These are phyloP conservation scores for Wallacemonas sp. DNA, from an alignment of 208 protist species.

Conservation along the genomic window DNA sequence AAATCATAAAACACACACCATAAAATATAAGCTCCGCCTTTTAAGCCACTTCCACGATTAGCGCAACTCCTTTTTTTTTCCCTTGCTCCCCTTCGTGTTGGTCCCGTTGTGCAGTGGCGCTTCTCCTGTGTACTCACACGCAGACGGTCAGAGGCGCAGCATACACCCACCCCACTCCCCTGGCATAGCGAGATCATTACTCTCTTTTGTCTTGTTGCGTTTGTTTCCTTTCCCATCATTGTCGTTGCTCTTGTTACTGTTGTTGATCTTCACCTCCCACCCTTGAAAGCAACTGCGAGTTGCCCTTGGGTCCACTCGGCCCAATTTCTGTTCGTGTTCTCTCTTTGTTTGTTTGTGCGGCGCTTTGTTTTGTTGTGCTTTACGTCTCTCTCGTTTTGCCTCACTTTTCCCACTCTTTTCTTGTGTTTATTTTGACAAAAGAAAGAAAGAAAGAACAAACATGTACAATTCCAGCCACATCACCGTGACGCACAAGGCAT, in stretches of 20 bases:
- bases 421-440: no score
- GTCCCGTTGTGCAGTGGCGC: no score
- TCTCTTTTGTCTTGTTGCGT: constrained; percentile 14
- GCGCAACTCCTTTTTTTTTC: not conserved
- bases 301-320: not conserved
- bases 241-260: not conserved
- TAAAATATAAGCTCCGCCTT: no score
- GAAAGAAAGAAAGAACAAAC: no score
- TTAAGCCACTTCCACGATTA: no score
- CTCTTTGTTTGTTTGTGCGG: constrained; percentile 3
- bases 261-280: not conserved
- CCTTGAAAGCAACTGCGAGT: not conserved
- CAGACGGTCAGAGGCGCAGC: no score
- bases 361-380: constrained; percentile 10
- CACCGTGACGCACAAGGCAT: no score
- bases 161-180: no score
- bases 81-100: not conserved
- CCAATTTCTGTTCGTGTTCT: not conserved
- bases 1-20: not conserved
- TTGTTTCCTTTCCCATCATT: not conserved
- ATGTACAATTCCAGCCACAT: no score
- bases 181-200: no score
- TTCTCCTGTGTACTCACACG: no score
- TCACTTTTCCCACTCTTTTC: no score
- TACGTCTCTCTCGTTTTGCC: not conserved